Base-by-base conservation (phyloP, 495 filamentous ascomycete species). In the Penicillium atrosanguineum region DNA sequence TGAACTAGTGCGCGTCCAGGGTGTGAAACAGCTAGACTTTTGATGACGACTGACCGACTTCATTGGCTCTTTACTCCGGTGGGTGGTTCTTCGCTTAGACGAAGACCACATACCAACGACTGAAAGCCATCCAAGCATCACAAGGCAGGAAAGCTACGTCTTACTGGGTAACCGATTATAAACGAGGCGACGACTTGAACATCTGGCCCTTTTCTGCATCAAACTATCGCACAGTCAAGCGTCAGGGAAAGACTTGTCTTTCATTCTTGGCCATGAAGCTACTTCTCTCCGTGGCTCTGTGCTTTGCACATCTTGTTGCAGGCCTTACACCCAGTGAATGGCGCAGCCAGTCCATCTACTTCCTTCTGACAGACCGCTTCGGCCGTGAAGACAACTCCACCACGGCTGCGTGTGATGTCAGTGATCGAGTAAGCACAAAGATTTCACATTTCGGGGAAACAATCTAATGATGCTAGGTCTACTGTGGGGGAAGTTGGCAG, bases 401-500 rank as follows among this genome's bases (percentile, higher is more conserved):
- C 1, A 83, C 81, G 6, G 67, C 55, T 60, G 70, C 57, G 45
- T 81, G 78, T 56, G 68, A 83, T 65, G 64, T 77, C 4, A 69
- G 67, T 0, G 58, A 72, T 39, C 45, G 72, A 16, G 72, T 76
- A 52, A n/a, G 63, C 38, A 1, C 38, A 1, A 1, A 11, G 19
- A 20, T 1, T 4, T 6, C 2, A 1, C 9, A 4, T 20, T 1
- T 15, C 1, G 6, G 18, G n/a, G 6, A 3, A 19, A 7, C 2
- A 23, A 31, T 36, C 39, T 52, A 18, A 48, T 29, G 12, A 0
- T 14, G 0, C 1, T 48, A 74, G 72, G 46, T 56, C 15, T 92
- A 91, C 69, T 95, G 89, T 53, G 89, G 88, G 34, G 89, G 89
- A 1, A 86, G 80, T 36, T 93, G 83, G 75, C 74, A 74, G 55